Evolutionary conservation across 2,329 filamentous ascomycete genomes (phyloP), one percentile per base, ranked within the genome.

Genomic region (Neonectria faginata): DNA sequence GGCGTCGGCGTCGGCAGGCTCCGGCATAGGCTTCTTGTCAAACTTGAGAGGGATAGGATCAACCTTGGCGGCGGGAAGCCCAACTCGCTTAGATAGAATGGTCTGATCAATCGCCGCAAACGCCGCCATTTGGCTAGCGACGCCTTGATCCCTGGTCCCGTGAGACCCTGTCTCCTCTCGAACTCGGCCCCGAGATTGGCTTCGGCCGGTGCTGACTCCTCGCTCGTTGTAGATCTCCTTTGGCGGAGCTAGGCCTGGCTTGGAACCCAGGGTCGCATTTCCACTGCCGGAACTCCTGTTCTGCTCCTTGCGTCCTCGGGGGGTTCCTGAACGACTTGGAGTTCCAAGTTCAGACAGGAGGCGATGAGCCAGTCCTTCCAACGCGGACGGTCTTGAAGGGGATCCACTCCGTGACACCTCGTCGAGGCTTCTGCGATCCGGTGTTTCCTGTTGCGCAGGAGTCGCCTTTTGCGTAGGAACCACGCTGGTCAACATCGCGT

Each of bases 31-130:
- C 55, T 74, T 74, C 62, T 80, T 81, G 25, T 81, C 77, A 57
- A 82, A 80, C 48, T 79, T 74, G 41, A 88, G 78, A 0, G 85
- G 83, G 22, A 88, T 85, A 0, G 85, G 76, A 20, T 81, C 77
- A 0, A 84, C 70, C 25, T 78, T 78, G 36, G 73, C 69, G 22
- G 75, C 68, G 11, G 86, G 83, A 2, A 88, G 73, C 3, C 84
- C 84, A 2, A 91, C 82, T 61, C 82, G 84, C 55, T 83, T 80
- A 0, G 85, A 81, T 0, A 91, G 79, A 51, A 90, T 89, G 52
- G 84, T 85, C 73, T 90, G 88, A 62, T 91, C 88, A 22, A 89
- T 82, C 2, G 87, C 88, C n/a, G 87, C 84, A 76, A 89, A 90
- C 0, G 86, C 87, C 9, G 86, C 86, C 44, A 82, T 81, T 70